These are phyloP conservation scores for Prunus salicina DNA, from an alignment of 306 rosid genomes.

Conservation along the genomic window DNA sequence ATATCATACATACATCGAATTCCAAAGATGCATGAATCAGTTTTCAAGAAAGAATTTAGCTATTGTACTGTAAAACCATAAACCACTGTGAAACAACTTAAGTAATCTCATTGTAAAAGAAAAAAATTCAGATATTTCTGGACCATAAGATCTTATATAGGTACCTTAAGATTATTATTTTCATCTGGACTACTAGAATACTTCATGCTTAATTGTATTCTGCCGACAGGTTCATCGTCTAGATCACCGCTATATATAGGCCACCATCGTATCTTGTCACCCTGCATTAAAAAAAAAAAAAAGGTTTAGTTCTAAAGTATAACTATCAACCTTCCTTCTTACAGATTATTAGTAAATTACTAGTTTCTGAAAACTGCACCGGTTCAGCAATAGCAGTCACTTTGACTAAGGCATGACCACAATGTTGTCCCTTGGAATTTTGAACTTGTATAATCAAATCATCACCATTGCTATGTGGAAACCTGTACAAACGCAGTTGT, in stretches of 20 bases:
- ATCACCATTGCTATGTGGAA: constrained; percentile 30
- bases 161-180: constrained; percentile 29
- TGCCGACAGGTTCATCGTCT: constrained; percentile 31
- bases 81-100: background rate
- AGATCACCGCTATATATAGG: constrained; percentile 27
- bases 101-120: background rate
- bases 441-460: constrained; percentile 31
- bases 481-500: constrained; percentile 15
- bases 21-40: background rate
- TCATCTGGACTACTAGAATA: constrained; percentile 24
- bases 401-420: constrained; percentile 31
- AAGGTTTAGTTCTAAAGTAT: background rate
- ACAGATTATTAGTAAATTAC: background rate
- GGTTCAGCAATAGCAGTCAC: constrained; percentile 33
- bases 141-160: background rate
- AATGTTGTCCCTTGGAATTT: constrained; percentile 27
- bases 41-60: background rate
- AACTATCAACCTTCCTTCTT: background rate
- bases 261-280: constrained; percentile 36
- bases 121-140: background rate
- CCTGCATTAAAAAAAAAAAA: constrained; percentile 22
- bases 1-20: background rate
- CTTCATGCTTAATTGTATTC: constrained; percentile 28
- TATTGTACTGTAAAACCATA: no score
- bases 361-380: constrained; percentile 15